Evolutionary conservation across 352 stramenopile species (phyloP).

Genomic region (Phytophthora aleatoria): DNA sequence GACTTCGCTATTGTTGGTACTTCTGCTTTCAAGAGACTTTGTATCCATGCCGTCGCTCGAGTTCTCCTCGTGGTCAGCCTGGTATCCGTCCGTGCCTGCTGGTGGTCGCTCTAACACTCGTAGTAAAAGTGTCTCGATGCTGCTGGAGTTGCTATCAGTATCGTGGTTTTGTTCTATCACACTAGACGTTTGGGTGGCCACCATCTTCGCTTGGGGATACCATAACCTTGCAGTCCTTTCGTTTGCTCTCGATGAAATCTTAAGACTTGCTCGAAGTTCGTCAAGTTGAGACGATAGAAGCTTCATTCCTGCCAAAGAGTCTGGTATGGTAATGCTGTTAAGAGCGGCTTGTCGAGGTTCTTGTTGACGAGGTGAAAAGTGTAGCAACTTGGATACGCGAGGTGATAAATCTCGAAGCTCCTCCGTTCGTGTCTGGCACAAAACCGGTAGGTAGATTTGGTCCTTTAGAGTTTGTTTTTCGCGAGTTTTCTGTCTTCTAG

Average conservation of each 20-base stretch:
- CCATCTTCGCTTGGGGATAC: slow-evolving; percentile 2
- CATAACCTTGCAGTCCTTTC: slow-evolving; percentile 8
- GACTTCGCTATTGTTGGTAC: slow-evolving; percentile 17
- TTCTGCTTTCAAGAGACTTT: slow-evolving; percentile 15
- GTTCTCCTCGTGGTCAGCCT: slow-evolving; percentile 28
- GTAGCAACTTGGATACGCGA: slow-evolving; percentile 2
- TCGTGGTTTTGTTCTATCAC: slow-evolving; percentile 4
- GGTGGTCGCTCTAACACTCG: slow-evolving; percentile 22
- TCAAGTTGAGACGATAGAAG: slow-evolving; percentile 50
- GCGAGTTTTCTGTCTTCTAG: neutral
- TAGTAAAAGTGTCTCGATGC: slow-evolving; percentile 41
- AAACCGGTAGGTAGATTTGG: slow-evolving; percentile 34
- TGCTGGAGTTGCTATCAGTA: slow-evolving; percentile 28
- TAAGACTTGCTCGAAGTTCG: slow-evolving; percentile 37
- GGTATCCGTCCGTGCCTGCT: slow-evolving; percentile 14
- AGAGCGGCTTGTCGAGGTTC: neutral
- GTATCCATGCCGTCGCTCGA: slow-evolving; percentile 8
- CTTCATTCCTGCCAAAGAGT: slow-evolving; percentile 36
- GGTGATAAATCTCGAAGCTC: slow-evolving; percentile 2
- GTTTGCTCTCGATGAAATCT: slow-evolving; percentile 5
- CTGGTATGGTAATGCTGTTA: slow-evolving; percentile 11
- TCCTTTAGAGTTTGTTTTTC: slow-evolving; percentile 30
- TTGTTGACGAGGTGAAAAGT: neutral
- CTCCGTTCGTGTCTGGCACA: slow-evolving; percentile 15
- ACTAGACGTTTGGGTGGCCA: too few species aligned